Evolutionary conservation across 2,329 filamentous ascomycete species (phyloP).

Genomic region (Kalaharituber pfeilii): DNA sequence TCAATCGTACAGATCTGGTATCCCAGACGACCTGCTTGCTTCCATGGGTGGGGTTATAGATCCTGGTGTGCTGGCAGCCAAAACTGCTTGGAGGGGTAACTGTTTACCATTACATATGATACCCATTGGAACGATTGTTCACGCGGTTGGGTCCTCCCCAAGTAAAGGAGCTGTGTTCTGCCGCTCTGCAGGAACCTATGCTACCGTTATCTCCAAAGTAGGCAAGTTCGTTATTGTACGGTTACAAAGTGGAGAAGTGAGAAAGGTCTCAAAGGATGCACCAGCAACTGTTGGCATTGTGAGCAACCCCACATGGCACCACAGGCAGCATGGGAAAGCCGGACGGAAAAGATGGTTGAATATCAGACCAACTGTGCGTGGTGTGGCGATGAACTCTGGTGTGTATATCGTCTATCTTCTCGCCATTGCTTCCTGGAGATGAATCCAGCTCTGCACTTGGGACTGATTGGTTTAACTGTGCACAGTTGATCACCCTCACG

Average conservation of each 20-base stretch:
- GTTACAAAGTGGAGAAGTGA: slow-evolving; percentile 81
- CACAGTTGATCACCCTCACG: slow-evolving; percentile 81
- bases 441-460: neutral
- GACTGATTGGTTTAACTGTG: neutral
- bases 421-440: neutral
- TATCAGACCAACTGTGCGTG: slow-evolving; percentile 85
- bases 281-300: slow-evolving; percentile 88
- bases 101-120: slow-evolving; percentile 93
- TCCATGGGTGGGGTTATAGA: slow-evolving; percentile 89
- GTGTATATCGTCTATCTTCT: slow-evolving; percentile 23
- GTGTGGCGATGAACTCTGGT: slow-evolving; percentile 97
- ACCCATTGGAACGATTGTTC: slow-evolving; percentile 81
- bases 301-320: slow-evolving; percentile 85
- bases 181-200: slow-evolving; percentile 70
- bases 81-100: slow-evolving; percentile 86
- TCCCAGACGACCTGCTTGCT: slow-evolving; percentile 68
- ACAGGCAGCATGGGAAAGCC: slow-evolving; percentile 82
- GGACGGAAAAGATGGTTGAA: slow-evolving; percentile 86
- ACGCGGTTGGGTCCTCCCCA: slow-evolving; percentile 64
- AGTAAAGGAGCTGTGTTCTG: slow-evolving; percentile 75
- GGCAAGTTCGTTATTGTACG: slow-evolving; percentile 71
- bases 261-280: slow-evolving; percentile 76
- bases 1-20: slow-evolving; percentile 78
- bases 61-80: slow-evolving; percentile 86
- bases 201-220: slow-evolving; percentile 74